Percentiles rank a stretch among this genome's conserved stretches.
phyloP scores from a whole-genome alignment of 768 basidiomycete species.

The Tubosaeta sp. region DNA sequence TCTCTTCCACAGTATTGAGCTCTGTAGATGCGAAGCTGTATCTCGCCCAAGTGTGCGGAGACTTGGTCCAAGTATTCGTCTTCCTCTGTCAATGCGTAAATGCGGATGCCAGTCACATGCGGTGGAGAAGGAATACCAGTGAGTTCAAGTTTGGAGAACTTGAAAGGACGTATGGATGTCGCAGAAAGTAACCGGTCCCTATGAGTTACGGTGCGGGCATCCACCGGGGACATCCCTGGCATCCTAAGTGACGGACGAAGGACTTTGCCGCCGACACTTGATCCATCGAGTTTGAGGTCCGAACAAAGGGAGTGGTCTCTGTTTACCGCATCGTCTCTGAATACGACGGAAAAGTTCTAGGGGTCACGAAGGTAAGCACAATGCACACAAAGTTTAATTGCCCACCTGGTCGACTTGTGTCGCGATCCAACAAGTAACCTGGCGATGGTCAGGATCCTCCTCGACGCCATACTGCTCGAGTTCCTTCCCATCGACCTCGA shows the following conservation, averaged over 20 bases:
- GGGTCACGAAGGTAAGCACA: not conserved
- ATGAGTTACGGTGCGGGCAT: slow-evolving; percentile 6
- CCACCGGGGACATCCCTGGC: not conserved
- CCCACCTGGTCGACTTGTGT: slow-evolving; percentile 26
- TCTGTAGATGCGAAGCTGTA: slow-evolving; percentile 12
- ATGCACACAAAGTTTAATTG: not conserved
- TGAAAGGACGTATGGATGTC: slow-evolving; percentile 18
- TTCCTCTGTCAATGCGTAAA: slow-evolving; percentile 23
- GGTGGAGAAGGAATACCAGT: slow-evolving; percentile 21
- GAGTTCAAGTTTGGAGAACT: slow-evolving; percentile 25
- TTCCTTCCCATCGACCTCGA: slow-evolving; percentile 26
- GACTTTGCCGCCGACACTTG: not conserved
- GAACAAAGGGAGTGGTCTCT: slow-evolving; percentile 10
- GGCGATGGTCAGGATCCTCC: slow-evolving; percentile 6
- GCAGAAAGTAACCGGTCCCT: slow-evolving; percentile 4
- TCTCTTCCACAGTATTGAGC: not conserved
- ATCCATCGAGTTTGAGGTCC: slow-evolving; percentile 18
- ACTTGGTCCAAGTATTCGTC: slow-evolving; percentile 18
- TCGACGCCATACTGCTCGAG: slow-evolving; percentile 26
- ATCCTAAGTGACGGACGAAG: not conserved
- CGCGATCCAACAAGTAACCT: slow-evolving; percentile 29
- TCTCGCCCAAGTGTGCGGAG: slow-evolving; percentile 20
- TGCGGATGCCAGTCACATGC: too few relatives aligned
- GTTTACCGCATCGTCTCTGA: slow-evolving; percentile 6
- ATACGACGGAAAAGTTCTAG: slow-evolving; percentile 27